These are phyloP conservation scores for Solanum sejunctum DNA, from an alignment of 257 asterid genomes.

Conservation along the genomic window DNA sequence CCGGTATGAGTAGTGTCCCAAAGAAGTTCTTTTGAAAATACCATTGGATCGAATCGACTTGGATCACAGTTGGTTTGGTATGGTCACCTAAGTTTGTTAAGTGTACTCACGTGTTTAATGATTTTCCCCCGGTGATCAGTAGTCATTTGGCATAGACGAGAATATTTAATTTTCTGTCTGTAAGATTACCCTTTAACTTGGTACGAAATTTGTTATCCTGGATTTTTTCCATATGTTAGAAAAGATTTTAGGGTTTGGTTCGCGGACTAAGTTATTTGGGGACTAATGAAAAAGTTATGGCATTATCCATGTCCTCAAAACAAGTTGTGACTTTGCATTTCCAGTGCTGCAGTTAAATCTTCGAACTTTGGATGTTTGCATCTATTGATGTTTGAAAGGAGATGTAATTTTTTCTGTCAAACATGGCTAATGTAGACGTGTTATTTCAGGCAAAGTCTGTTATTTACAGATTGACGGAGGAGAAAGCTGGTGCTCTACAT, in stretches of 20 bases:
- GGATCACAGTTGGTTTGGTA: neutral
- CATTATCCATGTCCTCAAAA: neutral
- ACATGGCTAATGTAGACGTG: neutral
- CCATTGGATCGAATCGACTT: neutral
- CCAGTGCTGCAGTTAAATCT: neutral
- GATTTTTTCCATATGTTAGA: neutral
- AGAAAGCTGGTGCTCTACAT: conserved; percentile 54
- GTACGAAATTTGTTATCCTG: too few relatives aligned
- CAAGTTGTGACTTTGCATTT: neutral
- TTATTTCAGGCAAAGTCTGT: conserved; percentile 45
- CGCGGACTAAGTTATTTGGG: neutral
- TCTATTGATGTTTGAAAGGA: neutral
- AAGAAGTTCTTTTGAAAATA: neutral
- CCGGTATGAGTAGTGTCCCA: neutral
- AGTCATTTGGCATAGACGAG: neutral
- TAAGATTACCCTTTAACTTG: neutral
- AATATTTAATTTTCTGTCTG: too few relatives aligned
- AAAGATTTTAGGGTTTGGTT: neutral
- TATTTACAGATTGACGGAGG: conserved; percentile 54
- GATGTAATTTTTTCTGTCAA: neutral
- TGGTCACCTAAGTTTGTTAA: neutral
- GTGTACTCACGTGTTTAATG: neutral
- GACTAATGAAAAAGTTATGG: neutral
- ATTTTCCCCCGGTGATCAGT: neutral
- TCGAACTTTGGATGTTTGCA: neutral